Conservation (phyloP, 179 eudicot species). For the Patellifolia procumbens region DNA sequence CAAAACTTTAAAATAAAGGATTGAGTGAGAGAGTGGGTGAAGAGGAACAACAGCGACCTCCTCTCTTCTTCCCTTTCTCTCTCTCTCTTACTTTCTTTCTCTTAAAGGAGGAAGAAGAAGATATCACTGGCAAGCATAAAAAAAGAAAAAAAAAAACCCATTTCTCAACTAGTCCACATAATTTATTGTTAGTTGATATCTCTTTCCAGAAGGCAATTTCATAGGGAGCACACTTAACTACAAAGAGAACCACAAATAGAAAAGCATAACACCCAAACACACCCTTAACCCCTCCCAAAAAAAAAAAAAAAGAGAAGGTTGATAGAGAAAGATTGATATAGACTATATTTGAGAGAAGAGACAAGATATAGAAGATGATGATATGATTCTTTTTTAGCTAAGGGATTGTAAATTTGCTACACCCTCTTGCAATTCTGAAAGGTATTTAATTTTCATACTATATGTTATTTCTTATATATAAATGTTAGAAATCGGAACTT, state of each 20-base stretch:
- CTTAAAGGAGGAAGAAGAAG: slow-evolving; percentile 6
- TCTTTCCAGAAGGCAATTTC: slow-evolving; percentile 63
- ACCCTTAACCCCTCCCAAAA: not conserved
- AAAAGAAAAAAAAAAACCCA: slow-evolving; percentile 7
- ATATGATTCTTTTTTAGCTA: too few species aligned
- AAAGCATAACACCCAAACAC: not conserved
- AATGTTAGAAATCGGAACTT: too few species aligned
- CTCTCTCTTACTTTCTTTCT: slow-evolving; percentile 1
- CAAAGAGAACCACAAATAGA: slow-evolving; percentile 31
- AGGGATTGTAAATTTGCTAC: too few species aligned
- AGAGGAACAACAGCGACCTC: slow-evolving; percentile 55
- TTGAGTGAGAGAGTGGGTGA: slow-evolving; percentile 55
- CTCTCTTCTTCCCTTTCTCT: slow-evolving; percentile 32
- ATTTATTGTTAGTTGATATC: slow-evolving; percentile 35
- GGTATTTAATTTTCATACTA: not conserved
- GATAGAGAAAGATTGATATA: slow-evolving; percentile 33
- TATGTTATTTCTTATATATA: too few species aligned
- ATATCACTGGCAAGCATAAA: not conserved
- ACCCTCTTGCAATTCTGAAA: not conserved
- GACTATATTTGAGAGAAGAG: not conserved
- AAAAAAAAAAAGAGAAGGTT: not conserved
- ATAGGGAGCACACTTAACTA: slow-evolving; percentile 47
- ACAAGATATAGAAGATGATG: not conserved
- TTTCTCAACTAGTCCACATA: slow-evolving; percentile 22
- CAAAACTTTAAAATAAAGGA: slow-evolving; percentile 22